A percentile compares a stretch with the other conserved stretches of the same genome.
These are phyloP conservation scores for Canavalia gladiata DNA, from an alignment of 306 rosid genomes.

Conservation along the genomic window DNA sequence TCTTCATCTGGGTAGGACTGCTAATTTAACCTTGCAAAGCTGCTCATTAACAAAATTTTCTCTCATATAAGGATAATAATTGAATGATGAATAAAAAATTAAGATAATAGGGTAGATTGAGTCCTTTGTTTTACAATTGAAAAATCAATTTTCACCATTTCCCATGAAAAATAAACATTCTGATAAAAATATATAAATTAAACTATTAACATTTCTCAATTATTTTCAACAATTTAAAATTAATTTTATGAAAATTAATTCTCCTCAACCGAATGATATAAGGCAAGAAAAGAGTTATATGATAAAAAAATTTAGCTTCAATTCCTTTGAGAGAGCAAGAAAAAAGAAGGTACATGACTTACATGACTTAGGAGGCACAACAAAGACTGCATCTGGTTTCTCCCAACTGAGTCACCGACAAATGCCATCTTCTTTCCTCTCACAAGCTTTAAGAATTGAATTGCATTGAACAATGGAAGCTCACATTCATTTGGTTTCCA, in stretches of 20 bases:
- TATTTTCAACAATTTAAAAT: too few relatives aligned
- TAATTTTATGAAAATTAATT: too few relatives aligned
- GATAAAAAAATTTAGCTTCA: neutral
- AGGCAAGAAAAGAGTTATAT: neutral
- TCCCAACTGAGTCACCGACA: slow-evolving; percentile 91
- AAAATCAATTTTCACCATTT: too few relatives aligned
- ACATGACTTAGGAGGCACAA: slow-evolving; percentile 72
- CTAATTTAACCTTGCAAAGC: slow-evolving; percentile 4
- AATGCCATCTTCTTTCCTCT: slow-evolving; percentile 81
- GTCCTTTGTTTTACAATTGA: neutral
- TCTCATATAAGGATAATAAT: neutral
- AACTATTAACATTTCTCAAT: too few relatives aligned
- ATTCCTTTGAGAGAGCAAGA: slow-evolving; percentile 1
- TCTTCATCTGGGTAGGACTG: slow-evolving; percentile 6
- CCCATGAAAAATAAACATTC: too few relatives aligned
- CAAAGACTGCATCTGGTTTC: slow-evolving; percentile 86
- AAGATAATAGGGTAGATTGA: neutral
- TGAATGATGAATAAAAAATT: neutral
- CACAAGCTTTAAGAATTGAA: slow-evolving; percentile 71
- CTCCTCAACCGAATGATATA: neutral
- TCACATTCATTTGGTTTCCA: slow-evolving; percentile 94
- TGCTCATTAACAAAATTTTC: slow-evolving; percentile 5
- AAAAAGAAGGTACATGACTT: slow-evolving; percentile 26
- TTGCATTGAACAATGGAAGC: slow-evolving; percentile 75
- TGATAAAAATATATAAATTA: too few relatives aligned